Base-by-base conservation (phyloP, 352 stramenopile genomes). In the Globisporangium iwayamae region DNA sequence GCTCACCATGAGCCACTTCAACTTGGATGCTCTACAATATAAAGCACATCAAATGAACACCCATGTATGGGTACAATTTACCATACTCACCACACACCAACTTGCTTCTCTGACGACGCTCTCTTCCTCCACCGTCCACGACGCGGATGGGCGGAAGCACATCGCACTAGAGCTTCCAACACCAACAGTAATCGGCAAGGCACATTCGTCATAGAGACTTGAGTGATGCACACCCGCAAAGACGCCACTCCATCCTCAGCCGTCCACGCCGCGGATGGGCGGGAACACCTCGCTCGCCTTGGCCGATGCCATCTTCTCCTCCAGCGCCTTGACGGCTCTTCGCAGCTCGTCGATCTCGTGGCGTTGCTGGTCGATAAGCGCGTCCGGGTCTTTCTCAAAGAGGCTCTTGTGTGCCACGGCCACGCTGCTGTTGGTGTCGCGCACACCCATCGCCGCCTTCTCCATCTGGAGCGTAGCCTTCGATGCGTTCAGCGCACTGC, bases 381-480 rank as follows among this genome's bases (percentile, higher is more conserved):
- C 69, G 58, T 89, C 76, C 5, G 79, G 72, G 41, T 94, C 81
- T 25, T 73, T 57, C 45, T 68, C 67, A 6, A 69, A 50, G 32
- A 41, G 43, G 66, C 73, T 28, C 58, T 56, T 59, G 61, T 83
- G 56, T 18, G 50, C 43, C 4, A 39, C 56, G 9, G 50, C 38
- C 3, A 45, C 54, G 4, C 10, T 60, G 14, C 63, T 43, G 3
- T 60, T 48, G 6, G 59, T 62, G 16, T 75, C 71, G 14, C 67
- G 57, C 3, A 72, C 65, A 50, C 74, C 60, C 46, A 74, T 58
- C 30, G 74, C 80, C 3, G 85, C 83, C 13, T 81, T 76, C 61
- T 93, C 82, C 74, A 89, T 93, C 66, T 93, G 85, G 63, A 93
- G 71, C 45, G 79, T 84, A n/a, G 75, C 81, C 56, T 96, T 96